A percentile compares a stretch with the other conserved stretches of the same genome.
phyloP scores from a whole-genome alignment of 768 basidiomycete species.

The Russula abietina region DNA sequence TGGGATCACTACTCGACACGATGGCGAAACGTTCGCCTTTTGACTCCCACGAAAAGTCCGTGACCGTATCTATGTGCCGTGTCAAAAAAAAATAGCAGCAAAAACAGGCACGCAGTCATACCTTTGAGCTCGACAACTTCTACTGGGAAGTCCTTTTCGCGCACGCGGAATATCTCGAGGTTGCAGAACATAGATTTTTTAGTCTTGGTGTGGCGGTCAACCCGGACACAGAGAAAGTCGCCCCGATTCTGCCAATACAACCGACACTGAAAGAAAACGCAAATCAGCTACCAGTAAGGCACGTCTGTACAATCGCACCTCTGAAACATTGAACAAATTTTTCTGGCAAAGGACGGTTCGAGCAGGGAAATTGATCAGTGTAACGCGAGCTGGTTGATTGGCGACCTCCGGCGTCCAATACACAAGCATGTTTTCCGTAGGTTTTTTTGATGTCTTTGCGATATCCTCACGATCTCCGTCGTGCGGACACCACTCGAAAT shows the following conservation, averaged over 20 bases:
- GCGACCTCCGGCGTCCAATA: conserved; percentile 97
- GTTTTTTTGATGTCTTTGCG: conserved; percentile 52
- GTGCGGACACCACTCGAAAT: conserved; percentile 97
- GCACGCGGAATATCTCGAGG: conserved; percentile 93
- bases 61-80: conserved; percentile 65
- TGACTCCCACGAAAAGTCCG: conserved; percentile 99
- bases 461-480: conserved; percentile 78
- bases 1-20: conserved; percentile 90
- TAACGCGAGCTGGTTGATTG: conserved; percentile 95
- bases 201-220: conserved; percentile 97
- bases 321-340: conserved; percentile 96
- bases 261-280: conserved; percentile 63
- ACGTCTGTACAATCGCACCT: conserved; percentile 50
- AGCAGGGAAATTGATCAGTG: conserved; percentile 81
- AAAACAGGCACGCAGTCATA: conserved; percentile 30
- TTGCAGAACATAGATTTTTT: conserved; percentile 99
- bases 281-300: neutral
- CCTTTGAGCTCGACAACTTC: conserved; percentile 98
- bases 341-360: conserved; percentile 83
- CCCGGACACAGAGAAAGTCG: conserved; percentile 97
- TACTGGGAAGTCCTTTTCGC: conserved; percentile 96
- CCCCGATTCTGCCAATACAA: conserved; percentile 98
- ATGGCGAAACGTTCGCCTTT: conserved; percentile 92
- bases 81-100: conserved; percentile 18
- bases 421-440: conserved; percentile 85